Evolutionary conservation across 306 rosid species (phyloP), one percentile per base, ranked within the genome.

Genomic region (Cercis canadensis): DNA sequence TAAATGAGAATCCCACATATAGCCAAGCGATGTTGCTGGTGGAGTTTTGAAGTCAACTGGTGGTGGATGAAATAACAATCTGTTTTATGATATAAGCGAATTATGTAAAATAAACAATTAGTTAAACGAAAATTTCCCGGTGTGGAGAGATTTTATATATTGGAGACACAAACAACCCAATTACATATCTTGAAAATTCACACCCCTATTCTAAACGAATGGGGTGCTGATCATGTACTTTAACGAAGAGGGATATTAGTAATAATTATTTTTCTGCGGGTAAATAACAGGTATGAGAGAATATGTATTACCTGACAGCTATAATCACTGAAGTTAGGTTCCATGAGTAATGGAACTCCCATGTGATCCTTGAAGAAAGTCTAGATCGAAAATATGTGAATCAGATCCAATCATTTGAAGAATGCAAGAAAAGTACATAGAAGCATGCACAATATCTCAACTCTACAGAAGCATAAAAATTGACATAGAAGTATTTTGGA

Each of bases 341-440:
- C 97, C 98, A 94, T 89, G 32, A 83, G 67, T 57, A 88, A 71
- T 14, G 97, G 95, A 79, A 94, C 89, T 33, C 96, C 97, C 97
- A 94, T 94, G 61, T 87, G 87, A 76, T 90, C 94, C 80, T 74
- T 87, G 86, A 94, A 85, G 88, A 94, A 94, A 73, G 86, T 78
- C 96, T 90, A 72, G 19, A 61, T 39, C 62, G 73, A 56, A 65
- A 64, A 57, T 11, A 53, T 40, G 34, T 79, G 49, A 19, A 62
- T 74, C 52, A 71, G 44, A 59, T 37, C 18, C 11, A 62, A 54
- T 40, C 73, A 55, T 51, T 47, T 11, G 61, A 31, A 39, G 49
- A 18, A 57, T n/a, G 77, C 37, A 47, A 65, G 46, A 47, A 41
- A 51, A 51, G 5, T 46, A 47, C 50, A 70, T 50, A n/a, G 8